These are phyloP conservation scores for Taphrina confusa DNA, from an alignment of 1,139 yeast genomes.

Conservation along the genomic window DNA sequence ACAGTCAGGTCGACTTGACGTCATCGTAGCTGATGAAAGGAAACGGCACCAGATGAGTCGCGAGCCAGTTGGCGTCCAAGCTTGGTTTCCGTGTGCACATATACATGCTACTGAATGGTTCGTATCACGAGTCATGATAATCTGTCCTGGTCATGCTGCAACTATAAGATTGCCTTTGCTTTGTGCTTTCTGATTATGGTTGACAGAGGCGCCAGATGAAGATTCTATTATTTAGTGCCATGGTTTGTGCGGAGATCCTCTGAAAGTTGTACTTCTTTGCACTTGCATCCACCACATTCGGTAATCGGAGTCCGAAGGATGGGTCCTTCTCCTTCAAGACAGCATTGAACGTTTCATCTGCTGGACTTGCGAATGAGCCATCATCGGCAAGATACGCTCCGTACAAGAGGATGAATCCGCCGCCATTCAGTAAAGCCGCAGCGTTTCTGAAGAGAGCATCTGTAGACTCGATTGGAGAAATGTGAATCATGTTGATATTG, in stretches of 20 bases:
- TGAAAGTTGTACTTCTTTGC: constrained; percentile 12
- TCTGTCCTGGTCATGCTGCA: no score
- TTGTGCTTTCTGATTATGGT: no score
- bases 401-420: constrained; percentile 16
- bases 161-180: no score
- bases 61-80: no score
- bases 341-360: constrained; percentile 12
- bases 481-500: constrained; percentile 27
- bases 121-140: no score
- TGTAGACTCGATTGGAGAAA: constrained; percentile 15
- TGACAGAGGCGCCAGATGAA: constrained; percentile 31
- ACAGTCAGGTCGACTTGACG: no score
- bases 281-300: constrained; percentile 3
- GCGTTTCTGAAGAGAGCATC: constrained; percentile 25
- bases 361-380: constrained; percentile 11
- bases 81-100: no score
- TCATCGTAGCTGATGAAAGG: no score
- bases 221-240: constrained; percentile 17
- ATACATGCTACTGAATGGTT: no score
- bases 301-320: constrained; percentile 17
- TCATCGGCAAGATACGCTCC: constrained; percentile 22
- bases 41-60: no score
- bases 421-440: neutral
- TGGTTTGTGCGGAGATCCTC: neutral
- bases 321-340: constrained; percentile 15